Percentiles rank a stretch among this genome's conserved stretches.
Evolutionary conservation across 2,329 filamentous ascomycete genomes (phyloP).

Genomic region (Scolecobasidium constrictum): DNA sequence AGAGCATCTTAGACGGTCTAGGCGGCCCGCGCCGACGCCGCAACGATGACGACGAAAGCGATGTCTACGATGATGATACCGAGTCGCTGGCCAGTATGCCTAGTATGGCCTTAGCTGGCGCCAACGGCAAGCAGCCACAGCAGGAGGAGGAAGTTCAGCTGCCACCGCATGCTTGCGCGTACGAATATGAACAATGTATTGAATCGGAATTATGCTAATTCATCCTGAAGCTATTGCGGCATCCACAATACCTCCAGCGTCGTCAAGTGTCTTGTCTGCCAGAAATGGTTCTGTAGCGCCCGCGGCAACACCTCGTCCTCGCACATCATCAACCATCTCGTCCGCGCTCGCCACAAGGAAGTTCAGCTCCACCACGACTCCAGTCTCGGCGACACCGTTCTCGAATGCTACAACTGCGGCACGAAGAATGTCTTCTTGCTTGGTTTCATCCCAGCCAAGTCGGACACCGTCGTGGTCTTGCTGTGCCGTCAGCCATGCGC

Average conservation of each 20-base stretch:
- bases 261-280: conserved; percentile 90
- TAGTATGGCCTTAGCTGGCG: conserved; percentile 60
- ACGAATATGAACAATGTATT: conserved; percentile 33
- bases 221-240: conserved; percentile 66
- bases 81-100: conserved; percentile 62
- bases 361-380: conserved; percentile 93
- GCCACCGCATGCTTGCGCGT: conserved; percentile 92
- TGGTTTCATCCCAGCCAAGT: conserved; percentile 96
- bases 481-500: conserved; percentile 95
- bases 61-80: conserved; percentile 68
- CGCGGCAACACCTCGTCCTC: conserved; percentile 93
- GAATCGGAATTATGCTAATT: conserved; percentile 10
- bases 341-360: conserved; percentile 95
- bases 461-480: conserved; percentile 93
- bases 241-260: conserved; percentile 94
- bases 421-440: conserved; percentile 98
- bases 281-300: conserved; percentile 98
- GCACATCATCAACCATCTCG: conserved; percentile 96
- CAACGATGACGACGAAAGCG: conserved; percentile 83
- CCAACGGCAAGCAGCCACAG: conserved; percentile 47
- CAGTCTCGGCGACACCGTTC: conserved; percentile 83
- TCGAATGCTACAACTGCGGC: conserved; percentile 98
- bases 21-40: conserved; percentile 49
- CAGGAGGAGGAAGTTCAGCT: conserved; percentile 73
- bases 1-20: conserved; percentile 64